Evolutionary conservation across 495 filamentous ascomycete species (phyloP), one percentile per base, ranked within the genome.

Genomic region (Penicillium longicatenatum): DNA sequence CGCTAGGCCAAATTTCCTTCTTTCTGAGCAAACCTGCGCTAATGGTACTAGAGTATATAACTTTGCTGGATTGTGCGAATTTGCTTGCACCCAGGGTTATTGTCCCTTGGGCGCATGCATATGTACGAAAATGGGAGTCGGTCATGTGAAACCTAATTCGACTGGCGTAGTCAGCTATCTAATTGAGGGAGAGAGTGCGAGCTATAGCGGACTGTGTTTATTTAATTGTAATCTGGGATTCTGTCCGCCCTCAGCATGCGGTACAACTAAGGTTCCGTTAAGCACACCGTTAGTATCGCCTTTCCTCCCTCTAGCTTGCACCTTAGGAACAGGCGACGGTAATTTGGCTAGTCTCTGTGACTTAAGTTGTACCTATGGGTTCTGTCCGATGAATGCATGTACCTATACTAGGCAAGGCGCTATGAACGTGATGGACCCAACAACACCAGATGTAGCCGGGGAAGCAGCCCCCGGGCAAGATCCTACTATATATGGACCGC

Each of bases 121-220:
- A 10, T 58, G 55, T 41, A 21, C n/a, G 7, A 9, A 44, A 2
- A 50, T 54, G 19, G 60, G 60, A 5, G 16, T 12, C 14, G 50
- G 10, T 2, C 5, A 6, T 10, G 21, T 9, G 2, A 20, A 21
- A n/a, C 20, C 43, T 21, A 46, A 46, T 11, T 3, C 43, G 2
- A 46, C 43, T 21, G 12, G 17, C 17, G 17, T 73, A 57, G 66
- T 70, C 3, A 88, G 86, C 80, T 89, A 89, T 64, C 83, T 50
- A 1, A 16, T 51, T 10, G 31, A 14, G 1, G 60, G 60, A 1
- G 35, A 58, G 29, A 45, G 29, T 19, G 50, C 45, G 11, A 51
- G 33, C 20, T 62, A 58, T 14, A 31, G 11, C 6, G 60, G 60
- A 5, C 42, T 62, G 3, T 58, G 55, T 29, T 35, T 8, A 8